Base-by-base conservation (phyloP, 2,329 filamentous ascomycete species). In the Septoria petroselini region DNA sequence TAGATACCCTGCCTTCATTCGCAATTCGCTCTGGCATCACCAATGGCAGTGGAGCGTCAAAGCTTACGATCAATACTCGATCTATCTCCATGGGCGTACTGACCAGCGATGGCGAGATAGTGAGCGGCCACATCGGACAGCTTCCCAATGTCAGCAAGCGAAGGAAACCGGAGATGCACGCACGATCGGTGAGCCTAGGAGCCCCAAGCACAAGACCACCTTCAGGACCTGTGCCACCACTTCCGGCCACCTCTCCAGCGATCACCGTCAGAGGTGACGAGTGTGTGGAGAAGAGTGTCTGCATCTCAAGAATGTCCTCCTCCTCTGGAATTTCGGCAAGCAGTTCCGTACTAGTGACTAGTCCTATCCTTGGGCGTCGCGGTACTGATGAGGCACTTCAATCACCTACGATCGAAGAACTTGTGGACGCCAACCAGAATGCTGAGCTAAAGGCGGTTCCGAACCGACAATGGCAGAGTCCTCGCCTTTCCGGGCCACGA, bases 281-380 rank as follows among this genome's bases (percentile, higher is more conserved):
- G 5, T 30, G 38, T n/a, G 19, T 41, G 18, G 38, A 60, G 1
- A 52, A 52, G 38, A 58, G 50, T 8, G 39, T 62, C 7, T 62
- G 57, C 30, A 61, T 71, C 2, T 71, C 71, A 0, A 65, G 66
- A 29, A 55, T 64, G 14, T 74, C 72, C 0, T 62, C 66, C 4
- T 73, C 70, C 45, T 73, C 70, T 50, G 62, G 63, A 27, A 68
- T 69, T 19, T 74, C 72, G 1, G 64, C 65, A 1, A 60, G 67
- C 11, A 73, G 70, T 51, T 71, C 70, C 0, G 70, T 74, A 7
- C 62, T 74, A 7, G 62, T 68, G 2, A 68, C 61, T 3, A 73
- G 70, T 47, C 69, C 71, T 1, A 59, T 68, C 7, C 43, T 68
- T 7, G 53, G 50, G 19, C 41, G 55, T 9, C 49, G 52, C 12